These are phyloP conservation scores for Austroboletus festivus DNA, from an alignment of 768 basidiomycete genomes.

Conservation along the genomic window DNA sequence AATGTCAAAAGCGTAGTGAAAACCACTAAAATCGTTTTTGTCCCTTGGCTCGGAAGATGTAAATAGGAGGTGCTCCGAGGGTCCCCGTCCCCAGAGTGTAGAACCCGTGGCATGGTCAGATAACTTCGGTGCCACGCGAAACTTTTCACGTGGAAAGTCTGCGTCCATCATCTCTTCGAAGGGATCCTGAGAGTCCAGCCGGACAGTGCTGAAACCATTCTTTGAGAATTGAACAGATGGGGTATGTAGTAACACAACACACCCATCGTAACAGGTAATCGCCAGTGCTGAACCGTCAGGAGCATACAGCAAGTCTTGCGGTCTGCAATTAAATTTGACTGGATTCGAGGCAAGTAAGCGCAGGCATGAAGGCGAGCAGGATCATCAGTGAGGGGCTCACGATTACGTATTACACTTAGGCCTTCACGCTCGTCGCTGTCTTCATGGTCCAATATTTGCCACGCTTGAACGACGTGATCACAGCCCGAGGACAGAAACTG, in stretches of 20 bases:
- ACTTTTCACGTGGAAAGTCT: slow-evolving; percentile 12
- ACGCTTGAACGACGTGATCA: slow-evolving; percentile 42
- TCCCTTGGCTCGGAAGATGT: slow-evolving; percentile 52
- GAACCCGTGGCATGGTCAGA: slow-evolving; percentile 39
- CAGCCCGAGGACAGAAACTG: slow-evolving; percentile 47
- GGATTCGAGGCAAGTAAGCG: background rate
- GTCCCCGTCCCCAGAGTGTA: slow-evolving; percentile 49
- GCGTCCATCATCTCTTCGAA: slow-evolving; percentile 16
- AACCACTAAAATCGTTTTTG: slow-evolving; percentile 31
- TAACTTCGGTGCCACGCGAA: slow-evolving; percentile 15
- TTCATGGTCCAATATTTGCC: slow-evolving; percentile 34
- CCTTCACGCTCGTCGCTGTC: slow-evolving; percentile 11
- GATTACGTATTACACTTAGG: slow-evolving; percentile 8
- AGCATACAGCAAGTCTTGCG: slow-evolving; percentile 46
- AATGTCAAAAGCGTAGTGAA: slow-evolving; percentile 52
- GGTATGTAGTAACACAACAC: slow-evolving; percentile 12
- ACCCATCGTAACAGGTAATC: slow-evolving; percentile 30
- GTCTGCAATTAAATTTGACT: slow-evolving; percentile 29
- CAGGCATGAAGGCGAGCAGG: background rate
- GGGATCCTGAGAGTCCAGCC: slow-evolving; percentile 21
- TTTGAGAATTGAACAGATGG: background rate
- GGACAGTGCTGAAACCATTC: slow-evolving; percentile 18
- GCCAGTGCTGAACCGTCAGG: slow-evolving; percentile 41
- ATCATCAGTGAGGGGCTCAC: slow-evolving; percentile 12
- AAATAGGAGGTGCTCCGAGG: slow-evolving; percentile 42